phyloP scores from a whole-genome alignment of 2,329 filamentous ascomycete species.

The Macrophomina tecta region DNA sequence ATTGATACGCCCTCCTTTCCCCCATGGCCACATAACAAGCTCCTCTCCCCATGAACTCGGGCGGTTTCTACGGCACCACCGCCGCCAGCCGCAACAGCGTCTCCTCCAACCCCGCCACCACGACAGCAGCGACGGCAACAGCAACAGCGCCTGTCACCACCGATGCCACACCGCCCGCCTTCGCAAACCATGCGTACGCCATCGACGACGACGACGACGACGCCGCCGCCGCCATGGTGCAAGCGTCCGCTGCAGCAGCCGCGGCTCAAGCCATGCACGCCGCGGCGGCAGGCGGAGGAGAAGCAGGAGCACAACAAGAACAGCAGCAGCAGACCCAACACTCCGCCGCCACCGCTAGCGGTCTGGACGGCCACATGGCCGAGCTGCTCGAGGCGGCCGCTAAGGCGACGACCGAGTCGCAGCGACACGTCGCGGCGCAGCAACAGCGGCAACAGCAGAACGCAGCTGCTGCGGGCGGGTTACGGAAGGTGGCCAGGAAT shows the following conservation, averaged over 20 bases:
- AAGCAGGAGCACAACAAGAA: not conserved
- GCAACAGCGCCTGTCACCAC: not conserved
- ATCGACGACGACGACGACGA: not conserved
- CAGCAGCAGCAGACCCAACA: not conserved
- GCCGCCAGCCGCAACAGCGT: not conserved
- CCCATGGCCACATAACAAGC: conserved; percentile 4
- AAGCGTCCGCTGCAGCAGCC: not conserved
- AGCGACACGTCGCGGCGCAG: conserved; percentile 9
- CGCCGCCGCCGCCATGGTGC: not conserved
- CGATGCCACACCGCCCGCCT: not conserved
- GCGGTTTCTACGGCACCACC: conserved; percentile 15
- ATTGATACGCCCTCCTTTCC: not conserved
- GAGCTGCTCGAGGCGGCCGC: conserved; percentile 46
- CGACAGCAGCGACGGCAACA: not conserved
- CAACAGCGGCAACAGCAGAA: not conserved
- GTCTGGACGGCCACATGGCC: conserved; percentile 33
- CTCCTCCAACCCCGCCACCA: not conserved
- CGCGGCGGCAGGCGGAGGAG: not conserved
- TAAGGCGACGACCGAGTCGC: conserved; percentile 40
- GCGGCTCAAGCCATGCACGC: not conserved
- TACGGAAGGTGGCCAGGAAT: conserved; percentile 19
- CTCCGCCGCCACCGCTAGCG: too few species aligned
- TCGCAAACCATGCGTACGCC: not conserved
- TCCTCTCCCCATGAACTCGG: not conserved
- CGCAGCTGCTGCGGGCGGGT: not conserved